Conservation (phyloP, 306 rosid species). For the Rosa persica region DNA sequence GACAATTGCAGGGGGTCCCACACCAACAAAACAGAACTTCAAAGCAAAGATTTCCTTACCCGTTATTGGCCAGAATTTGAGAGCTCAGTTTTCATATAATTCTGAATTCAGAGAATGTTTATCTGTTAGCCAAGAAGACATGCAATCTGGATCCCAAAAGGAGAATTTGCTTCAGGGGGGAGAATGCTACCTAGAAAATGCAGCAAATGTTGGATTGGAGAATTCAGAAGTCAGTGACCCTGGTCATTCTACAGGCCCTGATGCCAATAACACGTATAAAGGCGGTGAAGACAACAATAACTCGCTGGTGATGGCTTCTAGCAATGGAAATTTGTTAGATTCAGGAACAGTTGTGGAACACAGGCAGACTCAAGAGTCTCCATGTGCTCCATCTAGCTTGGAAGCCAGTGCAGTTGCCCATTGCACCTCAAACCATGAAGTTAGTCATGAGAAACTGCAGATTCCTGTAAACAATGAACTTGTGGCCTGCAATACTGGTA, state of each 20-base stretch:
- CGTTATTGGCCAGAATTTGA: conserved; percentile 74
- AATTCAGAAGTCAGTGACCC: conserved; percentile 34
- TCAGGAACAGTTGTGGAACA: conserved; percentile 24
- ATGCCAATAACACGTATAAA: conserved; percentile 3
- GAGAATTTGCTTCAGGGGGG: conserved; percentile 7
- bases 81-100: conserved; percentile 69
- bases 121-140: conserved; percentile 28
- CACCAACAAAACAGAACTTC: conserved; percentile 82
- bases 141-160: conserved; percentile 34
- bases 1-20: conserved; percentile 99
- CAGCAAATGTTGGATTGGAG: conserved; percentile 39
- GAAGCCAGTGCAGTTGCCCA: conserved; percentile 25
- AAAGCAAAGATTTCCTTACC: conserved; percentile 84
- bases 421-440: conserved; percentile 11
- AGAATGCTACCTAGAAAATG: background rate
- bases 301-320: conserved; percentile 24
- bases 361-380: conserved; percentile 18
- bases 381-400: conserved; percentile 6
- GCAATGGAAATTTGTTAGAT: conserved; percentile 31
- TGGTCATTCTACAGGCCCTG: conserved; percentile 19
- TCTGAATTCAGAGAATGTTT: conserved; percentile 44
- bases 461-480: conserved; percentile 29
- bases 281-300: conserved; percentile 23
- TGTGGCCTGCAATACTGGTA: conserved; percentile 53
- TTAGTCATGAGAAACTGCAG: conserved; percentile 19